Evolutionary conservation across 2,329 filamentous ascomycete genomes (phyloP).

Genomic region (Aspergillus ibericus): DNA sequence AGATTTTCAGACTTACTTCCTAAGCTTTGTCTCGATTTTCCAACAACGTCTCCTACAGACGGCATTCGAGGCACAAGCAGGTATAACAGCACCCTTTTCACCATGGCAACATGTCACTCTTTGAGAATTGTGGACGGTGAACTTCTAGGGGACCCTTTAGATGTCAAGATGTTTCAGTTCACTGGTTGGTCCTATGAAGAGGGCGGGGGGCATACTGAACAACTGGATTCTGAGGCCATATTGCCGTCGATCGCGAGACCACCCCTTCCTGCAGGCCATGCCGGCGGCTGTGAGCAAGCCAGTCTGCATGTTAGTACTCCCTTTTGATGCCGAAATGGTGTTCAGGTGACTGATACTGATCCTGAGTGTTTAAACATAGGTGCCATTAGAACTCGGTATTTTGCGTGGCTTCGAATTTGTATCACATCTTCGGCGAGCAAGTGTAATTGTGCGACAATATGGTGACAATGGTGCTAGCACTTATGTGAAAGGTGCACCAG

Average conservation of each 20-base stretch:
- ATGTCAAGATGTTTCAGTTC: slow-evolving; percentile 98
- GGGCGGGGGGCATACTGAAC: slow-evolving; percentile 66
- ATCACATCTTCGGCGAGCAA: slow-evolving; percentile 85
- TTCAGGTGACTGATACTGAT: neutral
- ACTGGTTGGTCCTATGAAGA: slow-evolving; percentile 92
- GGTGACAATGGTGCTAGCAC: slow-evolving; percentile 80
- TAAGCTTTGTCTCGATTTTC: slow-evolving; percentile 58
- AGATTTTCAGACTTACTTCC: slow-evolving; percentile 76
- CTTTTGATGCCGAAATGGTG: neutral
- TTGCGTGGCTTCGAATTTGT: slow-evolving; percentile 92
- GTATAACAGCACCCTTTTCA: slow-evolving; percentile 75
- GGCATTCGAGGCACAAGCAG: slow-evolving; percentile 60
- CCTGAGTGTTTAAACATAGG: slow-evolving; percentile 16
- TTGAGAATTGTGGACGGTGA: slow-evolving; percentile 83
- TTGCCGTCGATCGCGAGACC: slow-evolving; percentile 83
- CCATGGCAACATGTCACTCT: slow-evolving; percentile 97
- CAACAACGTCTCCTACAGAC: slow-evolving; percentile 54
- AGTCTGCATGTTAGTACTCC: slow-evolving; percentile 21
- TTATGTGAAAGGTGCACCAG: slow-evolving; percentile 94
- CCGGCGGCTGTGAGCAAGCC: slow-evolving; percentile 45
- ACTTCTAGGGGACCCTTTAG: slow-evolving; percentile 87
- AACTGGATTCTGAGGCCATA: slow-evolving; percentile 67
- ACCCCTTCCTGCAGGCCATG: slow-evolving; percentile 57
- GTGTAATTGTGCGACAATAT: slow-evolving; percentile 87
- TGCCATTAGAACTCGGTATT: slow-evolving; percentile 79